phyloP scores from a whole-genome alignment of 352 stramenopile species.

The Phytopythium chamaehyphon region DNA sequence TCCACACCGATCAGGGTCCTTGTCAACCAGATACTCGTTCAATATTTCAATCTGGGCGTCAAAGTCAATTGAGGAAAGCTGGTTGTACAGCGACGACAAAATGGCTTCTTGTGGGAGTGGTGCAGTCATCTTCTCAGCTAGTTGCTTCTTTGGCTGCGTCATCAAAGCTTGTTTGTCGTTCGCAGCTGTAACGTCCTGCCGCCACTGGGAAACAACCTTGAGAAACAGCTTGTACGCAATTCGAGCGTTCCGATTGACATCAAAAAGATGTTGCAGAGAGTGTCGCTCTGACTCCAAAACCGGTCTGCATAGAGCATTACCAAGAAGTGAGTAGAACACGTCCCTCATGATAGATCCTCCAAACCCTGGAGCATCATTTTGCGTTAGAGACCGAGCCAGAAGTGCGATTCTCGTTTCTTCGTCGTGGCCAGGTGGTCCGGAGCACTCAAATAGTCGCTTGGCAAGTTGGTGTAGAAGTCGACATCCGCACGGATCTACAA shows the following conservation, averaged over 20 bases:
- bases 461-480: conserved; percentile 31
- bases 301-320: conserved; percentile 21
- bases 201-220: conserved; percentile 66
- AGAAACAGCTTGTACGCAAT: conserved; percentile 76
- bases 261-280: conserved; percentile 63
- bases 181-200: no score
- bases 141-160: no score
- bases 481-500: conserved; percentile 47
- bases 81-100: conserved; percentile 49
- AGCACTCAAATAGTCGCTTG: conserved; percentile 22
- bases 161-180: background rate
- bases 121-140: background rate
- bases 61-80: conserved; percentile 70
- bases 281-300: conserved; percentile 27
- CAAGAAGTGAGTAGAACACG: conserved; percentile 27
- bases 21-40: conserved; percentile 43
- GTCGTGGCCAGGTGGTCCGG: conserved; percentile 7
- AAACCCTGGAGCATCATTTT: conserved; percentile 17
- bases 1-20: conserved; percentile 23
- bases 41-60: conserved; percentile 59
- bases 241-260: conserved; percentile 47
- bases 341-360: conserved; percentile 23
- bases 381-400: conserved; percentile 44
- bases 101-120: conserved; percentile 22
- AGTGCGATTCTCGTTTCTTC: conserved; percentile 37